Base-by-base conservation (phyloP, 306 rosid species). In the Corylus americana region DNA sequence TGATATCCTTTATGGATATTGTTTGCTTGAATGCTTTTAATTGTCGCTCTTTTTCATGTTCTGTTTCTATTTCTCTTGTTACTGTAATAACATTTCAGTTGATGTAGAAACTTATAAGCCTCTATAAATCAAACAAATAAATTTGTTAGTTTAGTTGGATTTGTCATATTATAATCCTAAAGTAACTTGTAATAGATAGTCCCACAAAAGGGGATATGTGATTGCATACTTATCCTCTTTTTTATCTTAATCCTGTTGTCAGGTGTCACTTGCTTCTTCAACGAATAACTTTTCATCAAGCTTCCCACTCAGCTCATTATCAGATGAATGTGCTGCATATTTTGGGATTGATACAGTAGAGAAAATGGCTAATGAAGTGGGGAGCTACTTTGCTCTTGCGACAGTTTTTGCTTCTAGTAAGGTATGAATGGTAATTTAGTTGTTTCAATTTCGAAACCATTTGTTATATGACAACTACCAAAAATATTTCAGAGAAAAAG, bases 331-430 rank as follows among this genome's bases (percentile, higher is more conserved):
- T 73, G 89, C 78, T 2, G 78, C 83, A 70, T 82, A 77, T 77
- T 75, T 87, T 13, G 90, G 90, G 55, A 44, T 85, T 77, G 89
- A 86, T 74, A 31, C 17, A 51, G 59, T 70, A 55, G 73, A 83
- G 20, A 74, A 22, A 7, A 35, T 71, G 6, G 70, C 51, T 62
- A 45, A 81, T 61, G 90, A 78, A 63, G 86, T 84, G 0, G 98
- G 97, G 75, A 88, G 83, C 73, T 91, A 85, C 82, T 94, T 94
- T 81, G 90, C 88, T 68, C 88, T 94, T 80, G 97, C 97, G 22
- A 86, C 86, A 2, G 85, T 92, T 55, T 91, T 84, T 71, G 86
- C 94, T 63, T 91, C 93, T 54, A 82, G 74, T 45, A 92, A 94
- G 98, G 97, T 94, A 73, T 66, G 92, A 31, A 55, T 55, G 29